Evolutionary conservation across 208 protist species (phyloP), one percentile per base, ranked within the genome.

Genomic region (Leishmania martiniquensis): DNA sequence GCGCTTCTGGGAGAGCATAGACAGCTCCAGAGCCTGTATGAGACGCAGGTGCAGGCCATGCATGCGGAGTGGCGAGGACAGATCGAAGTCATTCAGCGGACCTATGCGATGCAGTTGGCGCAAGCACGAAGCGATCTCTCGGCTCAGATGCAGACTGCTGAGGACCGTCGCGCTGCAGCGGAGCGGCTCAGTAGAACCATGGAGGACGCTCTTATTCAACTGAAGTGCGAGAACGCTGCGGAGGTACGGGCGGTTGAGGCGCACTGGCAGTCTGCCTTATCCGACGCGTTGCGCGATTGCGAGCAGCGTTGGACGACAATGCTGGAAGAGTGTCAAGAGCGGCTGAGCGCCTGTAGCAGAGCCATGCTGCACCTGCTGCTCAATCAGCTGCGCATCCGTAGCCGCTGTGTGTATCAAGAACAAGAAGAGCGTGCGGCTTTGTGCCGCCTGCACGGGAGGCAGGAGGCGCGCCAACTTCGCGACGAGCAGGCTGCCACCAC

Each of bases 51-150:
- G 80, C 62, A 66, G 17, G 69, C 80, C 4, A 49, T 74, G 45
- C 63, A 29, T 5, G 55, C 51, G 25, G 72, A 75, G 34, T 77
- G 63, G 78, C 49, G 17, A 32, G 22, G 52, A 42, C 69, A 74
- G 75, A 66, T 37, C 20, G 71, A 72, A 34, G 59, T 75, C 42
- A 59, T 75, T 32, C 32, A 57, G 7, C 74, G 69, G 20, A 42
- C 75, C 34, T 78, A 82, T 54, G 37, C 54, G 1, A 77, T 69
- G 32, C 74, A 88, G 67, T 15, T 83, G 69, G 75, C 47, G 3
- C 67, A 49, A 13, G 51, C 76, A 76, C 47, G 68, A 37, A 62
- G 76, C 44, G 75, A 76, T 37, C 37, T 63, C 13, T 59, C 32
- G 25, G 72, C 32, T 0, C 69, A 77, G 37, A 13, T 63, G 25